phyloP scores from a whole-genome alignment of 306 rosid species.

The Quillaja saponaria region DNA sequence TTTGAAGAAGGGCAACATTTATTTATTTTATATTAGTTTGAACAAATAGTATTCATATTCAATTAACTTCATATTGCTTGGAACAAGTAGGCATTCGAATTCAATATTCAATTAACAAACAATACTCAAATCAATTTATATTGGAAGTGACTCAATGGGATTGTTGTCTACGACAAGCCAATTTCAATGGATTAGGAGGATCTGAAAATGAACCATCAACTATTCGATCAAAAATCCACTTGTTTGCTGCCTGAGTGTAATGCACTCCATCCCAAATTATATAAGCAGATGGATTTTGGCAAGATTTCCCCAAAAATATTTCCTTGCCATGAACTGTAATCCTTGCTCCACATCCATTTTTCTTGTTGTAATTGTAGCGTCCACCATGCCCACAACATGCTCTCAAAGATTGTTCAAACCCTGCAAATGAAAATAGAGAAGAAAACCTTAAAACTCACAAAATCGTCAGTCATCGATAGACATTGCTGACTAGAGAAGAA shows the following conservation, averaged over 20 bases:
- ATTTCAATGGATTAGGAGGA: slow-evolving; percentile 65
- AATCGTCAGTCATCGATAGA: too few species aligned
- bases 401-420: slow-evolving; percentile 60
- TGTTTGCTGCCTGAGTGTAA: slow-evolving; percentile 73
- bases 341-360: slow-evolving; percentile 64
- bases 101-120: too few species aligned
- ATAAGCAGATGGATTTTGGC: slow-evolving; percentile 59
- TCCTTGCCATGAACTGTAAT: slow-evolving; percentile 47
- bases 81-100: too few species aligned
- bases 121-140: too few species aligned
- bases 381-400: slow-evolving; percentile 94
- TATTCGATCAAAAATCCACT: slow-evolving; percentile 60
- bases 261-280: slow-evolving; percentile 83
- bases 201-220: slow-evolving; percentile 65
- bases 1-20: too few species aligned
- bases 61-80: too few species aligned
- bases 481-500: background rate
- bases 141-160: slow-evolving; percentile 12
- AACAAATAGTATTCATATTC: too few species aligned
- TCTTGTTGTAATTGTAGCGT: slow-evolving; percentile 57
- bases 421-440: slow-evolving; percentile 43
- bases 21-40: too few species aligned
- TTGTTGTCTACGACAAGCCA: slow-evolving; percentile 47
- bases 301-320: slow-evolving; percentile 52
- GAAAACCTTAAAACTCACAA: too few species aligned